Evolutionary conservation across 441 rosid genomes (phyloP), one percentile per base, ranked within the genome.

Genomic region (Erodium moschatum): DNA sequence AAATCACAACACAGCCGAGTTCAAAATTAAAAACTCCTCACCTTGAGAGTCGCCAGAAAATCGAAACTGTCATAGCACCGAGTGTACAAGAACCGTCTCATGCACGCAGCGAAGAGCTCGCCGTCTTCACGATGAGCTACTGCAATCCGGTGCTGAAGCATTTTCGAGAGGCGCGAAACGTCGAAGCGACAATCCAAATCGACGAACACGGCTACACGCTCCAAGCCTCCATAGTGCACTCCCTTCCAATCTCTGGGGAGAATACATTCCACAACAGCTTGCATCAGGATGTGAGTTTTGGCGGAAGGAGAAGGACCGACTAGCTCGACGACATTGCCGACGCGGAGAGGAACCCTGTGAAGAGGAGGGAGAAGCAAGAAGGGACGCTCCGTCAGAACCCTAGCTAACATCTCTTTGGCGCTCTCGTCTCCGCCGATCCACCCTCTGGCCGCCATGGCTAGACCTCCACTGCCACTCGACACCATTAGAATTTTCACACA

Each of bases 121-220:
- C 84, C 85, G 40, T 85, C 87, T 52, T 42, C 77, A 78, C 85
- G 65, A 67, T 73, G 73, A 67, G 80, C 79, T 76, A 78, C 79
- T 42, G 33, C 19, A 31, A 91, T 87, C 65, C 90, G 87, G 76
- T 56, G 74, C 69, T 74, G 79, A 29, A 92, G 85, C 83, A 90
- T 52, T 15, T 88, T 75, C 16, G 90, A 80, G 8, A 92, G 84
- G 64, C 90, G 88, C 6, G 68, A 65, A 12, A 85, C 70, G 65
- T 92, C 91, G 31, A 92, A 87, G 11, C 91, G 85, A 63, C 93
- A 88, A 79, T 90, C 98, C 79, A 90, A 78, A 78, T 90, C 97
- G 63, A 92, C 56, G 75, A 82, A 90, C 74, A 86, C 67, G 35
- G 81, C 92, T 5, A 80, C 10, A 62, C 65, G 86, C 69, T 82